Evolutionary conservation across 2,329 filamentous ascomycete species (phyloP).

Genomic region (Tolypocladium album): DNA sequence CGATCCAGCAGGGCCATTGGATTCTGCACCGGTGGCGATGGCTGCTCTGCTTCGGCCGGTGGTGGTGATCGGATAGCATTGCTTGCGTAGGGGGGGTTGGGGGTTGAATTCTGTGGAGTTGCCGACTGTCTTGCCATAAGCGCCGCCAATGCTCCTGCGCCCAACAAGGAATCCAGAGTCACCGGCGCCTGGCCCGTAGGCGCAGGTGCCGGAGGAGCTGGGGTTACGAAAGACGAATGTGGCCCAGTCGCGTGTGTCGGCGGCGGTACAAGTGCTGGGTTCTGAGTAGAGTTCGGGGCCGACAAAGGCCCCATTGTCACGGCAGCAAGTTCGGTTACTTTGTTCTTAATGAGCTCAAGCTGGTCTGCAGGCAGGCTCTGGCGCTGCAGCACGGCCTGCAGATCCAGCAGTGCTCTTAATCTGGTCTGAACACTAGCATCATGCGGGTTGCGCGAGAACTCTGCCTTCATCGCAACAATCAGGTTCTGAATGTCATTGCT

Average conservation of each 20-base stretch:
- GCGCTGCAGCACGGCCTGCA: slow-evolving; percentile 63
- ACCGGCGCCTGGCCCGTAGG: slow-evolving; percentile 23
- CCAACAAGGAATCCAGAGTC: slow-evolving; percentile 49
- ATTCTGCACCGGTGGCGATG: slow-evolving; percentile 21
- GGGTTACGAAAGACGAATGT: slow-evolving; percentile 22
- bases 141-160: slow-evolving; percentile 47
- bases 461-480: slow-evolving; percentile 60
- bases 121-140: slow-evolving; percentile 44
- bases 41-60: slow-evolving; percentile 27
- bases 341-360: slow-evolving; percentile 72
- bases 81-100: slow-evolving; percentile 22
- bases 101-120: slow-evolving; percentile 36
- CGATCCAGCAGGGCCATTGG: slow-evolving; percentile 55
- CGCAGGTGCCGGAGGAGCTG: slow-evolving; percentile 17
- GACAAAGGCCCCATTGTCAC: slow-evolving; percentile 45
- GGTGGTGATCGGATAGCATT: slow-evolving; percentile 40
- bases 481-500: slow-evolving; percentile 75
- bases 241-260: slow-evolving; percentile 20
- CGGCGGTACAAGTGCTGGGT: slow-evolving; percentile 24
- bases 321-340: slow-evolving; percentile 66
- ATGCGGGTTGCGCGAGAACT: slow-evolving; percentile 66
- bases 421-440: slow-evolving; percentile 68
- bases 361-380: slow-evolving; percentile 72
- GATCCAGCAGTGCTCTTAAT: slow-evolving; percentile 73
- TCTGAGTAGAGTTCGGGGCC: slow-evolving; percentile 29